phyloP scores from a whole-genome alignment of 2,329 filamentous ascomycete species.

The Ceratocystis albifundus region DNA sequence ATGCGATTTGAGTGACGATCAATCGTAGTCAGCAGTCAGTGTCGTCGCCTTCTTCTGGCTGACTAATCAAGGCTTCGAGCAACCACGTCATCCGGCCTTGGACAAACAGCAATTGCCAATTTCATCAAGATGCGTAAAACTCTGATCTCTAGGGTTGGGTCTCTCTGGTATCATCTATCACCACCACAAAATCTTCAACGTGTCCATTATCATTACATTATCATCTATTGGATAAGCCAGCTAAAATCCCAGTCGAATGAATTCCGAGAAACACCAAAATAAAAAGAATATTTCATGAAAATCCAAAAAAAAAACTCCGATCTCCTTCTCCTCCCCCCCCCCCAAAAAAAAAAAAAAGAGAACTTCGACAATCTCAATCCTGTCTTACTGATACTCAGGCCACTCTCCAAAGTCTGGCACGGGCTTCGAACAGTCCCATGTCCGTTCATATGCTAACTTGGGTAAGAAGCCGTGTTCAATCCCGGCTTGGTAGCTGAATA shows the following conservation, averaged over 20 bases:
- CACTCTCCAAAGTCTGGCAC: slow-evolving; percentile 29
- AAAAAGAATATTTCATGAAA: background rate
- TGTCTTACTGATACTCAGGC: slow-evolving; percentile 25
- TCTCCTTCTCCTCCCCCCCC: background rate
- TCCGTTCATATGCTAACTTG: slow-evolving; percentile 40
- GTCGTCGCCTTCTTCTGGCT: too few species aligned
- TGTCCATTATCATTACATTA: background rate
- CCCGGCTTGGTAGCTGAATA: slow-evolving; percentile 62
- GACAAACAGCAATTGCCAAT: too few species aligned
- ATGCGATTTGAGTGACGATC: background rate
- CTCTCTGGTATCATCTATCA: background rate
- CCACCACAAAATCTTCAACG: background rate
- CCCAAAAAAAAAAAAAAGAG: too few species aligned
- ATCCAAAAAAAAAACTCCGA: too few species aligned
- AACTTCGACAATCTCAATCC: background rate
- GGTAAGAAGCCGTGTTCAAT: slow-evolving; percentile 52
- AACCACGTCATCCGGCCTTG: too few species aligned
- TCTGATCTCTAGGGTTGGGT: too few species aligned
- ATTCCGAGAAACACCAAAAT: background rate
- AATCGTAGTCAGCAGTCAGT: background rate
- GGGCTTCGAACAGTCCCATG: slow-evolving; percentile 37
- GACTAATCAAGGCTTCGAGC: too few species aligned
- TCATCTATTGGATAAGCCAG: background rate
- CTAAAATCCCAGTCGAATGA: background rate
- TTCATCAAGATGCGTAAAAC: too few species aligned